Percentiles rank a stretch among this genome's conserved stretches.
Evolutionary conservation across 1,284 basidiomycete genomes (phyloP).

Genomic region (Cryptococcus depauperatus): DNA sequence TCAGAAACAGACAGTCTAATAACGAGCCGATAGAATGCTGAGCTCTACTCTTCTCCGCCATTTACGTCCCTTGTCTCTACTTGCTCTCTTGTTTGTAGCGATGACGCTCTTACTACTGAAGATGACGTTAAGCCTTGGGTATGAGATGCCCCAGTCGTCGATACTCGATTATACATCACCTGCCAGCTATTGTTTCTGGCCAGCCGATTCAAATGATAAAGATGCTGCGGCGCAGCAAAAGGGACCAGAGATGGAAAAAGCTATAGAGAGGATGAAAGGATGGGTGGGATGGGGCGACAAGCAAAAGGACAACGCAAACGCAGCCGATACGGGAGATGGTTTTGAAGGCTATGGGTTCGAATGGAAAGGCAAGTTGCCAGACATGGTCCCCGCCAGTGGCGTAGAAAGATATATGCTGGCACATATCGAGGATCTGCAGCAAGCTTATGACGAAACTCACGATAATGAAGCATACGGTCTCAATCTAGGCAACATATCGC

Average conservation of each 20-base stretch:
- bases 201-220: background rate
- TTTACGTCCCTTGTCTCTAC: background rate
- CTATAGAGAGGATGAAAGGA: constrained; percentile 5
- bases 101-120: too few species aligned
- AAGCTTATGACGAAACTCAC: constrained; percentile 15
- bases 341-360: constrained; percentile 1
- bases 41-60: constrained; percentile 2
- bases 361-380: constrained; percentile 13
- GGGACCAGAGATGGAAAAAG: background rate
- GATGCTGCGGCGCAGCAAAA: background rate
- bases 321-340: background rate
- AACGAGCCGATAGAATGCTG: too few species aligned
- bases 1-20: too few species aligned
- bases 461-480: constrained; percentile 24
- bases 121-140: too few species aligned
- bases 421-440: constrained; percentile 19
- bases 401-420: constrained; percentile 19
- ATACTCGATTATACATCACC: constrained; percentile 16
- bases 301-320: background rate
- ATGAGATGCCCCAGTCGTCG: constrained; percentile 9
- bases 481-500: constrained; percentile 21
- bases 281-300: constrained; percentile 9
- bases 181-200: constrained; percentile 15
- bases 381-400: constrained; percentile 14
- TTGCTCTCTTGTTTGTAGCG: too few species aligned